phyloP scores from a whole-genome alignment of 164 flowering plant genomes.

The Magnolia changhungtana region DNA sequence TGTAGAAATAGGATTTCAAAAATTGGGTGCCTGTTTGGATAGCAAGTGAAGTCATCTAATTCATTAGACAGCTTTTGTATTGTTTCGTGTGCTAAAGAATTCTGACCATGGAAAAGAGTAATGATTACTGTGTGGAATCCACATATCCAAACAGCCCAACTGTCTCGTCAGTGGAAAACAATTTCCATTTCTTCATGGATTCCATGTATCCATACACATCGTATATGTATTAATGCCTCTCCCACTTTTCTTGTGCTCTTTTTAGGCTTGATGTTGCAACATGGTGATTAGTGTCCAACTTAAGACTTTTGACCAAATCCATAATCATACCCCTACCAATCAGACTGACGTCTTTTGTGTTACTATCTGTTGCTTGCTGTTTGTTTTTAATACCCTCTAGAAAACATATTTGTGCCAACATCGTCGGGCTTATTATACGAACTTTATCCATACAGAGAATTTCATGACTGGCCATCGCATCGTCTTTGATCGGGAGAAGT shows the following conservation, averaged over 20 bases:
- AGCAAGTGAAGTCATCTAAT: too few relatives aligned
- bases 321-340: background rate
- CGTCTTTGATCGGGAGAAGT: slow-evolving; percentile 71
- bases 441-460: slow-evolving; percentile 51
- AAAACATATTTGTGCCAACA: background rate
- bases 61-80: too few relatives aligned
- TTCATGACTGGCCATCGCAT: slow-evolving; percentile 85
- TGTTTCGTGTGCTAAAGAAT: too few relatives aligned
- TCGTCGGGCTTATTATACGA: background rate
- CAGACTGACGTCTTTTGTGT: background rate
- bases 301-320: too few relatives aligned
- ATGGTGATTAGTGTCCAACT: background rate
- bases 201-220: too few relatives aligned
- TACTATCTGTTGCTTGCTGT: background rate
- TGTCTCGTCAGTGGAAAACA: too few relatives aligned
- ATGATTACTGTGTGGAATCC: too few relatives aligned
- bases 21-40: too few relatives aligned
- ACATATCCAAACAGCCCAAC: too few relatives aligned
- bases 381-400: background rate
- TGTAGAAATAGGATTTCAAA: too few relatives aligned
- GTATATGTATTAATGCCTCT: background rate
- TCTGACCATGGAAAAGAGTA: too few relatives aligned
- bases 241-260: background rate
- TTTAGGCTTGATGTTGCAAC: background rate
- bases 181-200: too few relatives aligned